Evolutionary conservation across 2,329 filamentous ascomycete genomes (phyloP).

Genomic region (Myriosclerotinia curreyana): DNA sequence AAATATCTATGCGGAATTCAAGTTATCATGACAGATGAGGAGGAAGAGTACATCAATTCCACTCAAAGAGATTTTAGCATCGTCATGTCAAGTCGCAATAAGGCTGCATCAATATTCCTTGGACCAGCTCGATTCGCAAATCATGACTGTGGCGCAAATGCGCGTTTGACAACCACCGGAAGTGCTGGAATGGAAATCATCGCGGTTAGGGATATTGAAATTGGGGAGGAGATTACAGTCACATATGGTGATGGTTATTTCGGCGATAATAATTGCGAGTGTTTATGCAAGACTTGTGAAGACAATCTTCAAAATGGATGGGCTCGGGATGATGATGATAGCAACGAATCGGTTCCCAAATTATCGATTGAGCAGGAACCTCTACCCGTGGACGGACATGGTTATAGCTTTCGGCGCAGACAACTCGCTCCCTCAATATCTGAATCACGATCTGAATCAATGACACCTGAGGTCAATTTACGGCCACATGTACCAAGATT

Average conservation of each 20-base stretch:
- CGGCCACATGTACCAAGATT: slow-evolving; percentile 36
- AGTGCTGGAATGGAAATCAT: slow-evolving; percentile 88
- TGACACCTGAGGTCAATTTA: slow-evolving; percentile 50
- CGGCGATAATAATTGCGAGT: slow-evolving; percentile 91
- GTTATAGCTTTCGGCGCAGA: slow-evolving; percentile 56
- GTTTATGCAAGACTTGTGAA: slow-evolving; percentile 87
- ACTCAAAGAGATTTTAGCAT: slow-evolving; percentile 95
- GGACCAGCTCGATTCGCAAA: slow-evolving; percentile 96
- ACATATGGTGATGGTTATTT: slow-evolving; percentile 97
- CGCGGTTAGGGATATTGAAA: slow-evolving; percentile 73
- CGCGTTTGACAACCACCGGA: slow-evolving; percentile 77
- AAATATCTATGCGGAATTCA: slow-evolving; percentile 91
- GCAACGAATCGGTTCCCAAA: slow-evolving; percentile 32
- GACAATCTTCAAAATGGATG: slow-evolving; percentile 74
- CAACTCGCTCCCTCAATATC: slow-evolving; percentile 49
- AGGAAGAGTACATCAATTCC: slow-evolving; percentile 76
- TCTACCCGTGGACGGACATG: slow-evolving; percentile 30
- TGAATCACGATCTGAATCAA: slow-evolving; percentile 54
- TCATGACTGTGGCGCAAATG: slow-evolving; percentile 94
- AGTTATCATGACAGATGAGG: slow-evolving; percentile 86
- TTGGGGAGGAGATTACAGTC: slow-evolving; percentile 94
- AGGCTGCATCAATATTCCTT: slow-evolving; percentile 86
- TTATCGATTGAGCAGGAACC: slow-evolving; percentile 36
- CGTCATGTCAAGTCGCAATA: slow-evolving; percentile 88
- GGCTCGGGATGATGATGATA: slow-evolving; percentile 53